Base-by-base conservation (phyloP, 768 basidiomycete species). In the Pleurotus citrinopileatus region DNA sequence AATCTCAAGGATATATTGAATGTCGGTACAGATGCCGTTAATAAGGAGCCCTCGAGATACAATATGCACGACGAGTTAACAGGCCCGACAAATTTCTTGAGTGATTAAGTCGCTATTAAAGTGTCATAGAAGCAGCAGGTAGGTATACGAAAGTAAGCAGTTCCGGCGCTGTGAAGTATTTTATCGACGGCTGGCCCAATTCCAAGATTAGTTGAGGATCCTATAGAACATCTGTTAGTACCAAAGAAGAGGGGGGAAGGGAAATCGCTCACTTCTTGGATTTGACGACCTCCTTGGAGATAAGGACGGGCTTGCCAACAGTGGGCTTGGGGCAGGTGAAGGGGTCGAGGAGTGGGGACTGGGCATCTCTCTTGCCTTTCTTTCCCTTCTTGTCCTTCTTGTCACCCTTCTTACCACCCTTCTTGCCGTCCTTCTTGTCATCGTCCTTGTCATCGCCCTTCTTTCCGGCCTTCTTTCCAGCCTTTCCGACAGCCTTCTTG, bases 201-300 rank as follows among this genome's bases (percentile, higher is more conserved):
- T n/a, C 15, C 15, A 28, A n/a, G 28, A 15, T 51, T 51, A 51
- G 34, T 51, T 51, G 48, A 51, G 48, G 48, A 51, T 37, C 48
- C 48, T 51, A n/a, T 17, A 32, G 28, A 37, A n/a, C 19, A 37
- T 7, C 20, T 4, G 28, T 37, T 3, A 51, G 19, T 13, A 23
- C 32, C 12, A 34, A 12, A 17, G 8, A 22, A n/a, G 32, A 1
- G 20, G 20, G 22, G n/a, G 27, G 48, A 20, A 25, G 25, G 43
- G 22, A 37, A 19, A 26, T 27, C n/a, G n/a, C 48, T 22, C n/a
- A 51, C 48, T n/a, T 37, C 29, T 51, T 25, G 29, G 48, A 15
- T 22, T 51, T 51, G 48, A 51, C 48, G 13, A 37, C 34, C 12
- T 51, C 48, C 34, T 51, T 51, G 22, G 48, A 28, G 34, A 51